Evolutionary conservation across 345 rosid species (phyloP).

Genomic region (Ceriops tagal): DNA sequence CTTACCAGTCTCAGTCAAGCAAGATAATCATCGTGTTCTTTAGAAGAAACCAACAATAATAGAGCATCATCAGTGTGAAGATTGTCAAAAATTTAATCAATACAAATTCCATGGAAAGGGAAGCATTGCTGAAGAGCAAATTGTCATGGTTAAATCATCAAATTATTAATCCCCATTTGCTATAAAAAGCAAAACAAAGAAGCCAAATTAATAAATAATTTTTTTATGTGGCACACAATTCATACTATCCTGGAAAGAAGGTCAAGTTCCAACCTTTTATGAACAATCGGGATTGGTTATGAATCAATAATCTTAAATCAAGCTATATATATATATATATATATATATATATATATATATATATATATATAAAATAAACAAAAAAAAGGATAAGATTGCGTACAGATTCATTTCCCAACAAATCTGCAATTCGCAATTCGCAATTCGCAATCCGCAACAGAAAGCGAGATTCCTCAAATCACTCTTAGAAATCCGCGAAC

Average conservation of each 20-base stretch:
- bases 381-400: constrained; percentile 21
- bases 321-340: not conserved
- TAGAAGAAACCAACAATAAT: constrained; percentile 4
- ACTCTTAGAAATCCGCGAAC: constrained; percentile 32
- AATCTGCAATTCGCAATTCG: constrained; percentile 21
- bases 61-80: not conserved
- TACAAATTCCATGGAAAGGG: not conserved
- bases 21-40: not conserved
- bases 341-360: not conserved
- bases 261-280: too few relatives aligned
- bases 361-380: constrained; percentile 6
- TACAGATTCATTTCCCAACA: constrained; percentile 28
- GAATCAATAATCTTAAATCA: too few relatives aligned
- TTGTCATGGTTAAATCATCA: constrained; percentile 3
- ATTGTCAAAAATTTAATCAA: constrained; percentile 3
- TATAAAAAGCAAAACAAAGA: constrained; percentile 7
- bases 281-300: too few relatives aligned
- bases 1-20: not conserved
- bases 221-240: not conserved
- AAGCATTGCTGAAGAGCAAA: constrained; percentile 9
- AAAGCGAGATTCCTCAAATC: constrained; percentile 32
- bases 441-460: constrained; percentile 14
- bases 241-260: not conserved
- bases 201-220: constrained; percentile 12
- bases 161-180: constrained; percentile 8